Evolutionary conservation across 2,329 filamentous ascomycete species (phyloP).

Genomic region (Drechslerella coelobrocha): DNA sequence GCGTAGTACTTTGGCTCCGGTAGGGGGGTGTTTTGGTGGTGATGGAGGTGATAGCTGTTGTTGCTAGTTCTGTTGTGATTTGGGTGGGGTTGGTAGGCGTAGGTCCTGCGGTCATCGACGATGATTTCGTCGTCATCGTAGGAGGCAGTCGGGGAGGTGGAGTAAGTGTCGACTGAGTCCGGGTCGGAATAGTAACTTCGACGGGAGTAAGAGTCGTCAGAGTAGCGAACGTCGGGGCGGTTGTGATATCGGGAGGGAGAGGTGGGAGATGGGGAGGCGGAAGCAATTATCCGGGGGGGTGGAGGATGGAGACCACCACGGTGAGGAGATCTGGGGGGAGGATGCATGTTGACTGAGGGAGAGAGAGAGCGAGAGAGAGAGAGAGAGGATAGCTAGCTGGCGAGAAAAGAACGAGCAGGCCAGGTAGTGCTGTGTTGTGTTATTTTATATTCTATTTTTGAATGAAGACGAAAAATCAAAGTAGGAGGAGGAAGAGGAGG

Average conservation of each 20-base stretch:
- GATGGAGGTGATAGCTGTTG: slow-evolving; percentile 62
- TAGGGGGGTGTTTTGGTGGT: slow-evolving; percentile 67
- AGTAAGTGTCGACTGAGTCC: slow-evolving; percentile 37
- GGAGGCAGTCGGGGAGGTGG: slow-evolving; percentile 44
- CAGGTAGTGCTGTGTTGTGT: neutral
- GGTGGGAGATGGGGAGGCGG: neutral
- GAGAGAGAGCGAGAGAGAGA: slow-evolving; percentile 5
- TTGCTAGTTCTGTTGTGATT: slow-evolving; percentile 58
- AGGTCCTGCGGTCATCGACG: slow-evolving; percentile 29
- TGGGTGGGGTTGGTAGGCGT: slow-evolving; percentile 46
- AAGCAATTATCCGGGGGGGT: neutral
- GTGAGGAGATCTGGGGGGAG: neutral
- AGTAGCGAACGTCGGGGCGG: slow-evolving; percentile 30
- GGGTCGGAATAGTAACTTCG: slow-evolving; percentile 46
- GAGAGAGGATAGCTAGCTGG: neutral
- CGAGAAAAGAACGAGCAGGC: neutral
- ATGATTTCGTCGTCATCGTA: slow-evolving; percentile 32
- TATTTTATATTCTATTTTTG: slow-evolving; percentile 2
- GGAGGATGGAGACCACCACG: slow-evolving; percentile 4
- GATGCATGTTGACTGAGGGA: neutral
- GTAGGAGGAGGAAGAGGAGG: neutral
- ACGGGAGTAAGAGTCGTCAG: slow-evolving; percentile 42
- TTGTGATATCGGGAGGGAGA: neutral
- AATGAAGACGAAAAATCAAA: neutral
- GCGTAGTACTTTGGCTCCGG: slow-evolving; percentile 62